These are phyloP conservation scores for Geoglossum glabrum DNA, from an alignment of 495 filamentous ascomycete genomes.

Conservation along the genomic window DNA sequence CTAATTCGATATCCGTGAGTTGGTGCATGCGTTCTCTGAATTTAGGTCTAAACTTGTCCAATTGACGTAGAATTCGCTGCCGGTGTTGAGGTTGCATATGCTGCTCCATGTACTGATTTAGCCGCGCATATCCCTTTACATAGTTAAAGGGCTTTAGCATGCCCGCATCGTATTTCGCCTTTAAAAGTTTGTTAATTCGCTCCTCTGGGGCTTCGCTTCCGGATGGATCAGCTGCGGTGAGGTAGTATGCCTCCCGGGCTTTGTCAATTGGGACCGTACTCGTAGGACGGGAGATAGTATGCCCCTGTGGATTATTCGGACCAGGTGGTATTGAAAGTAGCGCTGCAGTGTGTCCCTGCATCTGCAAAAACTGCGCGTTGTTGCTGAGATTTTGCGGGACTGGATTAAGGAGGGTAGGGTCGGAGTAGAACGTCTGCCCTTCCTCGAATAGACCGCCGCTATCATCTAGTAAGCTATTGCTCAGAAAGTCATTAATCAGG, in stretches of 20 bases:
- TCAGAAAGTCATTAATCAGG: conserved; percentile 86
- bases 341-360: background rate
- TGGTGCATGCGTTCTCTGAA: conserved; percentile 88
- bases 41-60: conserved; percentile 83
- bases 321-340: conserved; percentile 13
- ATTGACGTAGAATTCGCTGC: conserved; percentile 70
- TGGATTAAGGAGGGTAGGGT: conserved; percentile 31
- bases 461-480: conserved; percentile 70
- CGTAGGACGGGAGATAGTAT: conserved; percentile 35
- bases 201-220: conserved; percentile 84
- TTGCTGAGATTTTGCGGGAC: conserved; percentile 5
- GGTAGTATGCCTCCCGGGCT: conserved; percentile 76
- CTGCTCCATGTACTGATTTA: conserved; percentile 76
- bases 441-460: conserved; percentile 20
- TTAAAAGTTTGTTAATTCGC: conserved; percentile 83
- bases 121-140: conserved; percentile 77
- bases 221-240: conserved; percentile 86
- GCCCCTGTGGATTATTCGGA: conserved; percentile 24
- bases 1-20: conserved; percentile 78
- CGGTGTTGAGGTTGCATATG: conserved; percentile 62
- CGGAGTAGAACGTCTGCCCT: conserved; percentile 25
- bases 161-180: conserved; percentile 88
- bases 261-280: conserved; percentile 52
- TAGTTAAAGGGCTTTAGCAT: conserved; percentile 95
- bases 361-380: conserved; percentile 6